These are phyloP conservation scores for Alternaria hordeiaustralica DNA, from an alignment of 2,329 filamentous ascomycete genomes.

Conservation along the genomic window DNA sequence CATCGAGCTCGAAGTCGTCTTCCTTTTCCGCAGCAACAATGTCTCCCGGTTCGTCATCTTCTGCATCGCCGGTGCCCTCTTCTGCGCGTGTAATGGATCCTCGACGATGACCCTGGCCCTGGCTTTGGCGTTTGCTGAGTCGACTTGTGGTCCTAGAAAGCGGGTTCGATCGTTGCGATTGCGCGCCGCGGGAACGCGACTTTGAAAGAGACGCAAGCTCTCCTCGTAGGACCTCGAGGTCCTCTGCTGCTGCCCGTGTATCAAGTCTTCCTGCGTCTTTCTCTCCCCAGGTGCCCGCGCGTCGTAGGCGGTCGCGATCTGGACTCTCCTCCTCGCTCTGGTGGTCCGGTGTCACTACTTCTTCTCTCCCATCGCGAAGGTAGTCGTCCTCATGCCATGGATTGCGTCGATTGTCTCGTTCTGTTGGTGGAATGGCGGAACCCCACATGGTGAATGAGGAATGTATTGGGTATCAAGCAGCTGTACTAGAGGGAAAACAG, in stretches of 20 bases:
- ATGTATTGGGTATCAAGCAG: neutral
- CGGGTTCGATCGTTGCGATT: constrained; percentile 32
- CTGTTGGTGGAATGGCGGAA: constrained; percentile 21
- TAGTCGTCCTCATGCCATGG: constrained; percentile 46
- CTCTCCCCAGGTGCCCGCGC: constrained; percentile 67
- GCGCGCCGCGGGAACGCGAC: constrained; percentile 39
- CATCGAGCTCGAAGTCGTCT: constrained; percentile 70
- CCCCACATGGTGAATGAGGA: constrained; percentile 30
- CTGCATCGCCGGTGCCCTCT: constrained; percentile 9
- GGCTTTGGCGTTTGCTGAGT: constrained; percentile 32
- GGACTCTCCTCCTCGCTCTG: constrained; percentile 29
- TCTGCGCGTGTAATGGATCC: constrained; percentile 20
- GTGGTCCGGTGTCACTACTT: constrained; percentile 8
- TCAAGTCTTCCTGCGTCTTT: constrained; percentile 62
- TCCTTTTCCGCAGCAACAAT: constrained; percentile 54
- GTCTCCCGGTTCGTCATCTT: constrained; percentile 31
- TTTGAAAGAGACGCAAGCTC: constrained; percentile 63
- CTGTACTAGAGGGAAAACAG: neutral
- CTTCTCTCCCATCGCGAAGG: constrained; percentile 25
- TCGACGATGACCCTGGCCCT: constrained; percentile 14
- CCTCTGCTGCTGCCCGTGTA: constrained; percentile 62
- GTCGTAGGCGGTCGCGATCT: constrained; percentile 36
- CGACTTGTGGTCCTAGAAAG: constrained; percentile 36
- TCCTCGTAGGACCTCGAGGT: constrained; percentile 63
- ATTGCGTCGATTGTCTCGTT: constrained; percentile 37